phyloP scores from a whole-genome alignment of 805 yeast species.

The Starmerella sp. region DNA sequence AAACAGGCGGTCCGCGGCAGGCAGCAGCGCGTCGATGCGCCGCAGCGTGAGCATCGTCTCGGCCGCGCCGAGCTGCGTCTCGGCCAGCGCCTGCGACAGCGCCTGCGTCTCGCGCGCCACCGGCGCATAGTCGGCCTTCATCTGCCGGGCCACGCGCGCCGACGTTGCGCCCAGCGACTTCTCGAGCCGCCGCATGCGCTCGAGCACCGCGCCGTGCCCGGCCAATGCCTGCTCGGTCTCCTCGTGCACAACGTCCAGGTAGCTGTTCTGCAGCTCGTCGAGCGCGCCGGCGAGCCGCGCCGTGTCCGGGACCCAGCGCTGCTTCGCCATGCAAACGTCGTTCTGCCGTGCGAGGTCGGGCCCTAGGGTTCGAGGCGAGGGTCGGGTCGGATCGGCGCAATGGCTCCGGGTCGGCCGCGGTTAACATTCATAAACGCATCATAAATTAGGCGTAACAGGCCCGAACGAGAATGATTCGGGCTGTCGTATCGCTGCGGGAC shows the following conservation, averaged over 20 bases:
- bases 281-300: slow-evolving; percentile 3
- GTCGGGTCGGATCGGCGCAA: too few relatives aligned
- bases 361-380: too few relatives aligned
- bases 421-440: too few relatives aligned
- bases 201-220: slow-evolving; percentile 6
- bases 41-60: slow-evolving; percentile 3
- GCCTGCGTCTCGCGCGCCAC: background rate
- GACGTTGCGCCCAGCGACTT: slow-evolving; percentile 4
- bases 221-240: slow-evolving; percentile 6
- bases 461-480: too few relatives aligned
- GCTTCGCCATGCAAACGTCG: background rate
- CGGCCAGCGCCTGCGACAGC: slow-evolving; percentile 4
- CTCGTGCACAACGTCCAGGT: slow-evolving; percentile 3
- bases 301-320: slow-evolving; percentile 14
- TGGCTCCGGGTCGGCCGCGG: too few relatives aligned
- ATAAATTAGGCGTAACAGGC: too few relatives aligned
- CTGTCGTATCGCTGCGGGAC: too few relatives aligned
- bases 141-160: slow-evolving; percentile 2
- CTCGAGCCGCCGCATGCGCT: slow-evolving; percentile 11
- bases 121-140: background rate
- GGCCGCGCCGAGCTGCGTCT: slow-evolving; percentile 2
- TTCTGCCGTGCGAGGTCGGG: too few relatives aligned
- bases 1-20: slow-evolving; percentile 5
- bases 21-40: slow-evolving; percentile 5
- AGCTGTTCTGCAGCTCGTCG: slow-evolving; percentile 1